A percentile compares a stretch with the other conserved stretches of the same genome.
Evolutionary conservation across 306 rosid genomes (phyloP).

Genomic region (Sechiopsis laciniata): DNA sequence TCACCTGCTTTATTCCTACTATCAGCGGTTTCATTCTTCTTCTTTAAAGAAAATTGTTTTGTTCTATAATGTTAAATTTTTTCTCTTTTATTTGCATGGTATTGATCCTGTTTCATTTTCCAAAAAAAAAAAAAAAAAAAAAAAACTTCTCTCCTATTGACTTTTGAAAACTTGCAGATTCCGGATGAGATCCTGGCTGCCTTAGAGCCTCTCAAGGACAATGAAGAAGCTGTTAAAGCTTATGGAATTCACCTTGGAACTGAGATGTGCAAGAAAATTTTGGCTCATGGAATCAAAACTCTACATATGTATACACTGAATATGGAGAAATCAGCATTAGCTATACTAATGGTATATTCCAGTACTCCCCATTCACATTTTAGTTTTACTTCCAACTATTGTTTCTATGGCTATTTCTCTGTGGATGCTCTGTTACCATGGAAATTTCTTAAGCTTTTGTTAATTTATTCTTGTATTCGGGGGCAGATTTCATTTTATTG

Average conservation of each 20-base stretch:
- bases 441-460: not conserved
- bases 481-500: constrained; percentile 4
- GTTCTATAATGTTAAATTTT: no score
- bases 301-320: constrained; percentile 83
- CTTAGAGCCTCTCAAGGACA: constrained; percentile 90
- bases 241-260: constrained; percentile 93
- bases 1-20: not conserved
- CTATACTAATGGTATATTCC: constrained; percentile 52
- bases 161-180: constrained; percentile 37
- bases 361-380: not conserved
- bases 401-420: not conserved
- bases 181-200: constrained; percentile 75
- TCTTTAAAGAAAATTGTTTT: not conserved
- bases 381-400: not conserved
- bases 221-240: constrained; percentile 91
- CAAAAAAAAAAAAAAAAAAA: no score
- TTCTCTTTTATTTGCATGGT: no score
- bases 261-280: constrained; percentile 91
- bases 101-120: no score
- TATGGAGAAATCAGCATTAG: constrained; percentile 91
- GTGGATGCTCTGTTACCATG: not conserved
- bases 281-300: constrained; percentile 84
- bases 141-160: not conserved
- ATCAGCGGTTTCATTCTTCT: not conserved
- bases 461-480: not conserved